A percentile compares a stretch with the other conserved stretches of the same genome.
phyloP scores from a whole-genome alignment of 1,139 yeast species.

The Blastobotrys malaysiensis region DNA sequence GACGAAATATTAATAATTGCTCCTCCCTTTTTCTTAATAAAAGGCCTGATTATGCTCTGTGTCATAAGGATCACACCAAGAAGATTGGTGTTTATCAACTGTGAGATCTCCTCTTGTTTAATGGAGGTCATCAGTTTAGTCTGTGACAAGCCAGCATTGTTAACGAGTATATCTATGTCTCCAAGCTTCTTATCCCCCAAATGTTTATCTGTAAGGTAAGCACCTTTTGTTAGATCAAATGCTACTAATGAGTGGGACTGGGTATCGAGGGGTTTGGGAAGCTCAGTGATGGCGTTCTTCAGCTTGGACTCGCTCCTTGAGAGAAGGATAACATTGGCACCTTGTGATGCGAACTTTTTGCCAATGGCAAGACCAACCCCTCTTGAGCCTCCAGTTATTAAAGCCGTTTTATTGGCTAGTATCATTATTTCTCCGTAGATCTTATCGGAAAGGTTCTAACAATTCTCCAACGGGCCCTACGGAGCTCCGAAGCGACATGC shows the following conservation, averaged over 20 bases:
- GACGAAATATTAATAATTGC: slow-evolving; percentile 68
- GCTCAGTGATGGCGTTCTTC: slow-evolving; percentile 30
- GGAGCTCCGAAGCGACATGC: no score
- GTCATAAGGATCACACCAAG: slow-evolving; percentile 59
- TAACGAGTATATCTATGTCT: slow-evolving; percentile 48
- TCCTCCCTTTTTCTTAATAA: slow-evolving; percentile 39
- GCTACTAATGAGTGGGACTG: slow-evolving; percentile 48
- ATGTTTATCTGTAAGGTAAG: slow-evolving; percentile 4
- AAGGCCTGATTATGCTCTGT: slow-evolving; percentile 43
- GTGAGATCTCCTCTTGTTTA: slow-evolving; percentile 39
- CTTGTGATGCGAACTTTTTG: slow-evolving; percentile 48
- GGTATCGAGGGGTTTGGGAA: slow-evolving; percentile 33
- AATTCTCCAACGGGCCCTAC: no score
- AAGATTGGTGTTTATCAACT: slow-evolving; percentile 57
- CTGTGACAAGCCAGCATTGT: slow-evolving; percentile 81
- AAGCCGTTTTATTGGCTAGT: slow-evolving; percentile 22
- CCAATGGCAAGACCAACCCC: slow-evolving; percentile 79
- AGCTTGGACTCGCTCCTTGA: slow-evolving; percentile 49
- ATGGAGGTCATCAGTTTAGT: slow-evolving; percentile 48
- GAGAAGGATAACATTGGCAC: slow-evolving; percentile 57
- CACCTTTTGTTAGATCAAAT: slow-evolving; percentile 43
- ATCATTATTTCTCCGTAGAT: no score
- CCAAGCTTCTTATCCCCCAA: slow-evolving; percentile 8
- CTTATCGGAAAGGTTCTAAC: not conserved
- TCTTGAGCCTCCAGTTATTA: slow-evolving; percentile 77